A percentile compares a stretch with the other conserved stretches of the same genome.
phyloP scores from a whole-genome alignment of 1,284 basidiomycete genomes.

The Fomitopsis schrenkii region DNA sequence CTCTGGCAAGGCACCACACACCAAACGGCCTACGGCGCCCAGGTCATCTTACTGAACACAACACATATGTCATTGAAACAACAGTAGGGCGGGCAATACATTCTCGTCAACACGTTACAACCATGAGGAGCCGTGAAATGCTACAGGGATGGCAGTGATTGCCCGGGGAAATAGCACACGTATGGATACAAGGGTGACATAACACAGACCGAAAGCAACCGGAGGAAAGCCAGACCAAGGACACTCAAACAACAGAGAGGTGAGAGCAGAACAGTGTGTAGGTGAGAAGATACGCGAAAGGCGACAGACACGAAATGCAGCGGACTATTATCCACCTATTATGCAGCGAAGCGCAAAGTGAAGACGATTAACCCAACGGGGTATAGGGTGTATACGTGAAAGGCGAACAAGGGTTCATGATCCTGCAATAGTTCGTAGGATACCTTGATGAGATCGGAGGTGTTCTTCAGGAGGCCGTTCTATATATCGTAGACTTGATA shows the following conservation, averaged over 20 bases:
- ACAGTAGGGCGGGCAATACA: not conserved
- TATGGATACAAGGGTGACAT: not conserved
- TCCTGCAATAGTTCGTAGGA: not conserved
- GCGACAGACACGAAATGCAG: not conserved
- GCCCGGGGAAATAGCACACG: not conserved
- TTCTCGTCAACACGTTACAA: not conserved
- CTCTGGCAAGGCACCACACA: too few species aligned
- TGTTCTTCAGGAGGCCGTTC: not conserved
- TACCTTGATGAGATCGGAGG: not conserved
- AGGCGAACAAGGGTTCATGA: not conserved
- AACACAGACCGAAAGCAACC: not conserved
- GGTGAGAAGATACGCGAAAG: not conserved
- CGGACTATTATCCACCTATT: constrained; percentile 2
- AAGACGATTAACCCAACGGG: constrained; percentile 4
- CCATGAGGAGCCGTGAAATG: not conserved
- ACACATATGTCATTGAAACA: not conserved
- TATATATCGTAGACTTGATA: constrained; percentile 61
- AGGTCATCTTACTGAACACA: not conserved
- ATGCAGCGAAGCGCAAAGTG: not conserved
- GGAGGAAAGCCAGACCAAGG: not conserved
- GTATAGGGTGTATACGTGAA: constrained; percentile 4
- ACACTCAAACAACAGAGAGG: not conserved
- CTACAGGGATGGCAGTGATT: not conserved
- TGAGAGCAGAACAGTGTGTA: not conserved
- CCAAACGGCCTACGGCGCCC: too few species aligned